A percentile compares a stretch with the other conserved stretches of the same genome.
Conservation (phyloP, 2,329 filamentous ascomycete species). For the Fusarium sp. region DNA sequence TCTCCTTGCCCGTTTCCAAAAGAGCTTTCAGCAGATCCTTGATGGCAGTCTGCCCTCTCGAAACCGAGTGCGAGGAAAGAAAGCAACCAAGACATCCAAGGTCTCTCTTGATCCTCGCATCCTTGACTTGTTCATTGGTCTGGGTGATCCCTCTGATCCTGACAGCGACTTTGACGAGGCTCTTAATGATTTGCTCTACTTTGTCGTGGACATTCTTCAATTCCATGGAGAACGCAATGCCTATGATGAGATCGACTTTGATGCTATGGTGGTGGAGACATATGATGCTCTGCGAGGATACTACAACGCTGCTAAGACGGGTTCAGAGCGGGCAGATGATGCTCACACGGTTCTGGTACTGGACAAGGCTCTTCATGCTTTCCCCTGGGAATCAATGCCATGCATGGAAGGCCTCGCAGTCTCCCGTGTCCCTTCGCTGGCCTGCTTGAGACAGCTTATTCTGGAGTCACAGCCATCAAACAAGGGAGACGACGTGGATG, state of each 20-base stretch:
- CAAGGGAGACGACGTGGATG: constrained; percentile 12
- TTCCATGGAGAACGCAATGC: constrained; percentile 97
- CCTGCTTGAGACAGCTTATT: constrained; percentile 82
- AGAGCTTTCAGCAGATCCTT: constrained; percentile 81
- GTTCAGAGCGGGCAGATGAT: constrained; percentile 56
- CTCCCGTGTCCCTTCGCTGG: constrained; percentile 88
- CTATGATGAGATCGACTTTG: constrained; percentile 98
- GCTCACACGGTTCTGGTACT: constrained; percentile 88
- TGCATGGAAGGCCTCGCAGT: constrained; percentile 84
- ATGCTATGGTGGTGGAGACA: constrained; percentile 88
- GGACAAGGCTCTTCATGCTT: constrained; percentile 89
- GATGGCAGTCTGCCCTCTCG: constrained; percentile 89
- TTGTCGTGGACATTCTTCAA: constrained; percentile 94
- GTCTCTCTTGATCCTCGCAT: constrained; percentile 71
- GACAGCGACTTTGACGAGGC: constrained; percentile 85
- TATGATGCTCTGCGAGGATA: constrained; percentile 87
- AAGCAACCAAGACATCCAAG: constrained; percentile 56
- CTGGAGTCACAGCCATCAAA: constrained; percentile 57
- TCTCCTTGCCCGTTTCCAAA: constrained; percentile 80
- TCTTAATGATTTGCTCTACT: constrained; percentile 93
- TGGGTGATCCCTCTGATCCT: constrained; percentile 78
- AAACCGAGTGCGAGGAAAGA: constrained; percentile 69
- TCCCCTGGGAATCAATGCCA: constrained; percentile 96
- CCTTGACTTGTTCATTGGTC: constrained; percentile 87
- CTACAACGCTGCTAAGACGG: constrained; percentile 65